These are phyloP conservation scores for Sporothrix protearum DNA, from an alignment of 2,329 filamentous ascomycete species.

Conservation along the genomic window DNA sequence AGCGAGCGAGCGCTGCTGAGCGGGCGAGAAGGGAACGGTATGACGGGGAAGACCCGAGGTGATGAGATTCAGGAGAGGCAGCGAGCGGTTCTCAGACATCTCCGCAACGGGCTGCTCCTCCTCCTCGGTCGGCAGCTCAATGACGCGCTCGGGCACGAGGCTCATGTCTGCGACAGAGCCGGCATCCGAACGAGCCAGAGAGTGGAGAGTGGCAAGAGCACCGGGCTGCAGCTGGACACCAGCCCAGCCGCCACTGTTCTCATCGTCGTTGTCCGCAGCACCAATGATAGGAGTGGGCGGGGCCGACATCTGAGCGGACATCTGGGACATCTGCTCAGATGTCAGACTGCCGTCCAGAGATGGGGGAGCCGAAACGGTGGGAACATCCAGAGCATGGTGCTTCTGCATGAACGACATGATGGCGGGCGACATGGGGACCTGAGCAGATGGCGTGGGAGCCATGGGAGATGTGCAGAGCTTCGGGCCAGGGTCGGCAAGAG, in stretches of 20 bases:
- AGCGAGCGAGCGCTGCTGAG: conserved; percentile 59
- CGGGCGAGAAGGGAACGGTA: conserved; percentile 41
- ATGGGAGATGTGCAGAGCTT: conserved; percentile 57
- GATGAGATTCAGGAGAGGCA: conserved; percentile 48
- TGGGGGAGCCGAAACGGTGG: conserved; percentile 74
- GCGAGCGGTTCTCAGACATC: conserved; percentile 52
- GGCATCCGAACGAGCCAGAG: conserved; percentile 59
- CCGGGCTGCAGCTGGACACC: conserved; percentile 73
- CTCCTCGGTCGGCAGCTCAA: conserved; percentile 45
- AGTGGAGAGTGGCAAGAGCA: conserved; percentile 75
- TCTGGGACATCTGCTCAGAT: conserved; percentile 74
- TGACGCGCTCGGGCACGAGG: conserved; percentile 54
- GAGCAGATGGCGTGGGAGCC: conserved; percentile 60
- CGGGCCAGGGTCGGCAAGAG: conserved; percentile 37
- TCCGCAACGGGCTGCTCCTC: conserved; percentile 32
- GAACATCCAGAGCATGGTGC: conserved; percentile 62
- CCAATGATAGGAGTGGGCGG: conserved; percentile 77
- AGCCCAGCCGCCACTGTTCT: conserved; percentile 58
- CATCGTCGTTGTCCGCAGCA: conserved; percentile 51
- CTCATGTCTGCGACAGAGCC: conserved; percentile 56
- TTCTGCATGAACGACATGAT: conserved; percentile 67
- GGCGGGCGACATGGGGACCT: conserved; percentile 72
- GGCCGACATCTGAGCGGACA: conserved; percentile 62
- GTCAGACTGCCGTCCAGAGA: conserved; percentile 85
- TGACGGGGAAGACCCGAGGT: conserved; percentile 40